Base-by-base conservation (phyloP, 495 filamentous ascomycete species). In the Thermochaetoides thermophila region DNA sequence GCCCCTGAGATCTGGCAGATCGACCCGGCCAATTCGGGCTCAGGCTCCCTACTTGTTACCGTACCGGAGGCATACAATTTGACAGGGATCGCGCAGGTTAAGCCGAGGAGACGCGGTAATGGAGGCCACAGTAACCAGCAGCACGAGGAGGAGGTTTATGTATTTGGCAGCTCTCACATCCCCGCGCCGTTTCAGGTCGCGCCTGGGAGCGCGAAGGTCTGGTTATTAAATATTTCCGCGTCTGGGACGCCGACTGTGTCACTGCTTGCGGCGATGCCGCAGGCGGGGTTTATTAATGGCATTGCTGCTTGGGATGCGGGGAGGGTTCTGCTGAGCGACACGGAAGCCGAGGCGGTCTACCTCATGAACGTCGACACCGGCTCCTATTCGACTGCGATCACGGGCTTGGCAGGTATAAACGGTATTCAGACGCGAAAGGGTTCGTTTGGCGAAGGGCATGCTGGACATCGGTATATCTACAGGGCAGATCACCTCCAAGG, bases 61-160 rank as follows among this genome's bases (percentile, higher is more conserved):
- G 58, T 67, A 37, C 29, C 57, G 9, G 44, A 48, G 34, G 53
- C 42, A 13, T 53, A 39, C 10, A 53, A 56, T 27, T 41, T 60
- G 12, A 46, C 43, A 4, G 65, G 65, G 10, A 66, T 69, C 38
- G 48, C 56, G 17, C 50, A 62, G 28, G 42, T 66, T 1, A 36
- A 43, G 5, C 41, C 57, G 11, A 15, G 15, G 7, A 12, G 7
- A 4, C n/a, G 16, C 11, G 1, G 8, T 13, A 9, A 13, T 13
- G 1, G 10, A 12, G n/a, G n/a, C n/a, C n/a, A n/a, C n/a, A n/a
- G n/a, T n/a, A 14, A 28, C 6, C 6, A 6, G 21, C 1, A 5
- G 17, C 7, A 27, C 10, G 8, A 24, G 14, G 12, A 3, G 18
- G 63, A 65, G 39, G 47, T 55, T 8, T 66, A 61, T 41, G 55